Percentiles rank a stretch among this genome's conserved stretches.
Conservation (phyloP, 345 rosid species). For the Aquilaria yunnanensis region DNA sequence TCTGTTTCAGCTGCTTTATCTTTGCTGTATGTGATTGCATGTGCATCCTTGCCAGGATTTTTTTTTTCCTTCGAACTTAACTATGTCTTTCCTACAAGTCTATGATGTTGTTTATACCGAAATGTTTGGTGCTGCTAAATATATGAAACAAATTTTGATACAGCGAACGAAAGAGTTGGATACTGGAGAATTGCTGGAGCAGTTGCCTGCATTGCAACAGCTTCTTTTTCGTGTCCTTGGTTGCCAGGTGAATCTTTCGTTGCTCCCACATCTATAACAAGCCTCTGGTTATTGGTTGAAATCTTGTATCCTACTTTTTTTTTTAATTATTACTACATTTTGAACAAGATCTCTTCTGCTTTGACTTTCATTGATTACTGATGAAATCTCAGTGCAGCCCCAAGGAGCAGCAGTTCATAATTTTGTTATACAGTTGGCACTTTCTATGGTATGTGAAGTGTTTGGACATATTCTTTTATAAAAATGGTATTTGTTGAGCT, state of each 20-base stretch:
- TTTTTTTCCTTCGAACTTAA: not conserved
- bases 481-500: not conserved
- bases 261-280: not conserved
- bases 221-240: conserved; percentile 90
- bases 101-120: conserved; percentile 7
- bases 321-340: not conserved
- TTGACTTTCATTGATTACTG: conserved; percentile 8
- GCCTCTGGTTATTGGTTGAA: not conserved
- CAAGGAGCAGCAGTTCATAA: conserved; percentile 88
- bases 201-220: conserved; percentile 86
- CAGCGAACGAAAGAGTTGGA: conserved; percentile 95
- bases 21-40: no score
- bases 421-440: conserved; percentile 77
- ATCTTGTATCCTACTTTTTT: not conserved
- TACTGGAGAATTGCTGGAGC: conserved; percentile 79
- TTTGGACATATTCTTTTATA: conserved; percentile 12
- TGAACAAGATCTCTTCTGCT: not conserved
- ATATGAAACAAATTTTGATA: conserved; percentile 9
- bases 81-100: not conserved
- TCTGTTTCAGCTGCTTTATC: no score
- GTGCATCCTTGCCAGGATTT: not conserved
- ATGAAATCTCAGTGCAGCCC: conserved; percentile 51
- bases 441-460: conserved; percentile 61
- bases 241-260: conserved; percentile 57
- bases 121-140: not conserved